Conservation (phyloP, 169 alveolate species). For the Plasmodium vivax region DNA sequence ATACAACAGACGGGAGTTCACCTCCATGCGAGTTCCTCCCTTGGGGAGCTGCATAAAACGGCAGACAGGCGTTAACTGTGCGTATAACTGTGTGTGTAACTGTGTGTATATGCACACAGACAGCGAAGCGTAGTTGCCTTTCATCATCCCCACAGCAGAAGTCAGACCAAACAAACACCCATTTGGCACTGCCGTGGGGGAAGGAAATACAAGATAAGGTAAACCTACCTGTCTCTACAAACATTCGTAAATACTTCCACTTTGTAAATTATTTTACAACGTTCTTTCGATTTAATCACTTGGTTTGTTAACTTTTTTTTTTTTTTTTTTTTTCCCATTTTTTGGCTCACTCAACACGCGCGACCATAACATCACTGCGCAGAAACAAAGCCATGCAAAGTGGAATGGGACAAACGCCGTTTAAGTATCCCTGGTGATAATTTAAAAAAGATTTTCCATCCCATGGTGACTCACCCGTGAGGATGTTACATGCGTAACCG, state of each 20-base stretch:
- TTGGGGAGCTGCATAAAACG: background rate
- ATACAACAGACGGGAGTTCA: background rate
- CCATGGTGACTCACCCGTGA: background rate
- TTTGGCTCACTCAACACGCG: background rate
- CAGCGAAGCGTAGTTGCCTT: background rate
- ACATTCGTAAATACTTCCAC: background rate
- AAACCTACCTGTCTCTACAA: background rate
- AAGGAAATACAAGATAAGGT: background rate
- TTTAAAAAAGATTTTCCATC: background rate
- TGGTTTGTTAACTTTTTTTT: background rate
- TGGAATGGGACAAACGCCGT: background rate
- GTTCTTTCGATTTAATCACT: background rate
- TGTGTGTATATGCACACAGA: background rate
- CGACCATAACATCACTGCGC: background rate
- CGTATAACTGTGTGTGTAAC: too few species aligned
- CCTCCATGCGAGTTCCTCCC: background rate
- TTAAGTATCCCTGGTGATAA: background rate
- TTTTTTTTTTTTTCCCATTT: background rate
- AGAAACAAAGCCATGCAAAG: background rate
- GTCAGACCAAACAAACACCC: background rate
- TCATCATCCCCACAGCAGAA: background rate
- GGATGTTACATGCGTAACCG: background rate
- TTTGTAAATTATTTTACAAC: background rate
- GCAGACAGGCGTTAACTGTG: background rate
- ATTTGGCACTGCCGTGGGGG: background rate